Evolutionary conservation across 441 rosid species (phyloP).

Genomic region (Corymbia citriodora): DNA sequence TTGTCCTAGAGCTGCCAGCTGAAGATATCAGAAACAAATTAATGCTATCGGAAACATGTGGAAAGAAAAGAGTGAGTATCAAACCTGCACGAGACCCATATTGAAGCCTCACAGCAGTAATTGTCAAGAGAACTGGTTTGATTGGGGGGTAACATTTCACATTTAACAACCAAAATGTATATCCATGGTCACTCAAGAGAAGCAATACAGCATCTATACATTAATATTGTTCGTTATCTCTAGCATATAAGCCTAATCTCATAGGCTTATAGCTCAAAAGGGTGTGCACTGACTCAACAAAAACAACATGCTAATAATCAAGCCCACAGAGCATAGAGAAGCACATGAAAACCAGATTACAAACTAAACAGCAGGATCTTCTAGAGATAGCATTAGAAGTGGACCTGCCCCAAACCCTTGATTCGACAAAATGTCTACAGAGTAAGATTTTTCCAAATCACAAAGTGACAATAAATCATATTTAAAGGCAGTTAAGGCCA

Average conservation of each 20-base stretch:
- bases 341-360: neutral
- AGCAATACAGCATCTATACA: neutral
- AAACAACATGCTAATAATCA: neutral
- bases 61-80: neutral
- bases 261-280: neutral
- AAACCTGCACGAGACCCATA: neutral
- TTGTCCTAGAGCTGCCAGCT: slow-evolving; percentile 78
- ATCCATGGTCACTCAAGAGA: neutral
- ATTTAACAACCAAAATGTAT: neutral
- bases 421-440: neutral
- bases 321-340: neutral
- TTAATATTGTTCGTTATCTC: neutral
- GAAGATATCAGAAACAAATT: slow-evolving; percentile 11
- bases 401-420: neutral
- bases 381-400: neutral
- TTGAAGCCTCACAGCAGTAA: neutral
- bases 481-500: neutral
- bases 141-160: neutral
- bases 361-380: neutral
- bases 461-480: neutral
- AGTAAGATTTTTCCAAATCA: neutral
- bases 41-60: neutral
- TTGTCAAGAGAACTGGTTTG: neutral
- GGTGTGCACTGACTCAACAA: neutral
- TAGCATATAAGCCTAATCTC: neutral